Evolutionary conservation across 768 basidiomycete genomes (phyloP), one percentile per base, ranked within the genome.

Genomic region (Phaeolepiota aurea): DNA sequence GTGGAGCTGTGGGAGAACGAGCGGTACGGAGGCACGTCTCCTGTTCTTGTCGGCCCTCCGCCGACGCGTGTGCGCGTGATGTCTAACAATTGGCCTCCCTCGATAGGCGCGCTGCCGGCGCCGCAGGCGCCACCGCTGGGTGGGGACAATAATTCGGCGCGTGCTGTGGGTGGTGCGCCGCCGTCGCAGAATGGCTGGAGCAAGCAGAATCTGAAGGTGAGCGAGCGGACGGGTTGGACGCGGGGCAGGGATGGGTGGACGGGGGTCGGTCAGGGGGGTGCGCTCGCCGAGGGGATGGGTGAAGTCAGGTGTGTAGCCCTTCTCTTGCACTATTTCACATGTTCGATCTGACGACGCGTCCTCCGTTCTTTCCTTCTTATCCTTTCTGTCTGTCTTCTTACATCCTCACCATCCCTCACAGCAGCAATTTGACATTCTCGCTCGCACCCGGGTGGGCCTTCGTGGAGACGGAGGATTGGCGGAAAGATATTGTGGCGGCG

Each of bases 1-100:
- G 83, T 89, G 12, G 82, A 86, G 56, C 54, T 89, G 16, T 89
- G 76, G 66, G 87, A 90, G 65, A 90, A 88, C 58, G 84, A 89
- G 54, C 68, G 87, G 13, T 80, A 72, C 62, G 54, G 57, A 15
- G 33, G 33, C 18, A 35, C 18, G 33, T 28, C 25, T 28, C n/a
- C 25, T 28, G 25, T 28, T 28, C 25, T n/a, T 7, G 25, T 7
- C 25, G n/a, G n/a, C n/a, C n/a, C n/a, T n/a, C n/a, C n/a, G n/a
- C n/a, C n/a, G n/a, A n/a, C n/a, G n/a, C 25, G 25, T 28, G 25
- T 28, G n/a, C 25, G 25, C n/a, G 25, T 28, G 25, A 28, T 28
- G 25, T 28, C 25, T 28, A 28, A 28, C n/a, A 7, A 7, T 28
- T 28, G 25, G 25, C 25, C 25, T 28, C 25, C 25, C 25, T n/a